These are phyloP conservation scores for Fusarium pininemorale DNA, from an alignment of 2,329 filamentous ascomycete species.

Conservation along the genomic window DNA sequence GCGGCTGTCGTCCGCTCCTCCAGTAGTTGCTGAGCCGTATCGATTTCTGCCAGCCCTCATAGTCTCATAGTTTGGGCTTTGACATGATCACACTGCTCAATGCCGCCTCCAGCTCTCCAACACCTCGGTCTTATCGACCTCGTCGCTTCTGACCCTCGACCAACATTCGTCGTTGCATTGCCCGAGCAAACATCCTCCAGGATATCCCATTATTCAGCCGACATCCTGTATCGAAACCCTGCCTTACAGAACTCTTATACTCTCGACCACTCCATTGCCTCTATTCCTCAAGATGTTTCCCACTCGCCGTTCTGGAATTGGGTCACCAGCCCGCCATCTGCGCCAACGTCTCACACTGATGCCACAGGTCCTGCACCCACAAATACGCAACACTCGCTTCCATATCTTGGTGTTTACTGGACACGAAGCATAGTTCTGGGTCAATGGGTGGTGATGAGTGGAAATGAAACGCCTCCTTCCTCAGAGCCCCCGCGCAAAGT, in stretches of 20 bases:
- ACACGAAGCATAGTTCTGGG: slow-evolving; percentile 48
- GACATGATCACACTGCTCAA: slow-evolving; percentile 20
- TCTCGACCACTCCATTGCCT: slow-evolving; percentile 46
- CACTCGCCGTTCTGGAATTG: slow-evolving; percentile 53
- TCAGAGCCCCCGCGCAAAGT: slow-evolving; percentile 47
- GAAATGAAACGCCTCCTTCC: slow-evolving; percentile 48
- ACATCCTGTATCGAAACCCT: slow-evolving; percentile 51
- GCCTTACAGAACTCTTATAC: slow-evolving; percentile 44
- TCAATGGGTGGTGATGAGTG: slow-evolving; percentile 52
- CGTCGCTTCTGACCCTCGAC: slow-evolving; percentile 53
- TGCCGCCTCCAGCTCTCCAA: slow-evolving; percentile 39
- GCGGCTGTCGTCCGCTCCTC: background rate
- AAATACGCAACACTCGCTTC: slow-evolving; percentile 41
- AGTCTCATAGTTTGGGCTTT: background rate
- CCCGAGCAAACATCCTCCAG: slow-evolving; percentile 13
- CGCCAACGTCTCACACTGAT: slow-evolving; percentile 3
- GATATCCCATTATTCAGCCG: slow-evolving; percentile 1
- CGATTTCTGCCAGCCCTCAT: background rate
- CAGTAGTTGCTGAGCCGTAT: background rate
- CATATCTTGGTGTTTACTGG: slow-evolving; percentile 49
- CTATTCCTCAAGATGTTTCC: slow-evolving; percentile 42
- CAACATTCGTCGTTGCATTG: slow-evolving; percentile 51
- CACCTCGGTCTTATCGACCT: slow-evolving; percentile 51
- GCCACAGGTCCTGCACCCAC: background rate
- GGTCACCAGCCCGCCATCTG: slow-evolving; percentile 43